phyloP scores from a whole-genome alignment of 345 rosid genomes.

The Sonneratia caseolaris region DNA sequence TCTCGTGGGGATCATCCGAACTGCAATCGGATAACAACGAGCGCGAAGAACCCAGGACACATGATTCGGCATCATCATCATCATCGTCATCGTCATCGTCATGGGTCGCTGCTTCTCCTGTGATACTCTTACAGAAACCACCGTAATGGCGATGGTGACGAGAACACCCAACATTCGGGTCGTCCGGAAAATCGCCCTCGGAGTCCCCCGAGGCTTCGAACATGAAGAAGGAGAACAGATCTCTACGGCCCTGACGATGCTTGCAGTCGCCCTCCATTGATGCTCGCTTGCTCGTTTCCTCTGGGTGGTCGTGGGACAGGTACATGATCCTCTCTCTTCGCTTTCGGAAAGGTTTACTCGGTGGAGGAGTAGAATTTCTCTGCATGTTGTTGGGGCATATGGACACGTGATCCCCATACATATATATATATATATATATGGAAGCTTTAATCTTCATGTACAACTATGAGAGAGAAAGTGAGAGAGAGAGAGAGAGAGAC shows the following conservation, averaged over 20 bases:
- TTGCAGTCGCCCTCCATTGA: background rate
- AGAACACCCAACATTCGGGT: background rate
- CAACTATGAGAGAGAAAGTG: background rate
- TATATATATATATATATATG: background rate
- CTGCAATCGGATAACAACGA: no score
- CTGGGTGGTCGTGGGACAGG: background rate
- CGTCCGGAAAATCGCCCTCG: conserved; percentile 10
- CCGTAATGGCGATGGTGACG: background rate
- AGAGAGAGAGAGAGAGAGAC: background rate
- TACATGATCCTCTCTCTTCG: background rate
- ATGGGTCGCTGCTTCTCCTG: no score
- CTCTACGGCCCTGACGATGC: background rate
- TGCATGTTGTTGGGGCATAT: background rate
- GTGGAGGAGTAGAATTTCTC: background rate
- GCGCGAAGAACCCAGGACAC: background rate
- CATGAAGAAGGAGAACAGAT: conserved; percentile 13
- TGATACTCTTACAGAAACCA: background rate
- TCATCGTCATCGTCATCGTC: background rate
- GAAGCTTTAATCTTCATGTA: background rate
- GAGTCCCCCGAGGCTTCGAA: conserved; percentile 29
- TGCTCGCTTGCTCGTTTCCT: background rate
- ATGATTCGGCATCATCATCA: background rate
- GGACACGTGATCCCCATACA: background rate
- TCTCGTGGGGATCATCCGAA: background rate
- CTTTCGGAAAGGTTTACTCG: background rate